These are phyloP conservation scores for Xylogone sp. DNA, from an alignment of 2,329 filamentous ascomycete genomes.

Conservation along the genomic window DNA sequence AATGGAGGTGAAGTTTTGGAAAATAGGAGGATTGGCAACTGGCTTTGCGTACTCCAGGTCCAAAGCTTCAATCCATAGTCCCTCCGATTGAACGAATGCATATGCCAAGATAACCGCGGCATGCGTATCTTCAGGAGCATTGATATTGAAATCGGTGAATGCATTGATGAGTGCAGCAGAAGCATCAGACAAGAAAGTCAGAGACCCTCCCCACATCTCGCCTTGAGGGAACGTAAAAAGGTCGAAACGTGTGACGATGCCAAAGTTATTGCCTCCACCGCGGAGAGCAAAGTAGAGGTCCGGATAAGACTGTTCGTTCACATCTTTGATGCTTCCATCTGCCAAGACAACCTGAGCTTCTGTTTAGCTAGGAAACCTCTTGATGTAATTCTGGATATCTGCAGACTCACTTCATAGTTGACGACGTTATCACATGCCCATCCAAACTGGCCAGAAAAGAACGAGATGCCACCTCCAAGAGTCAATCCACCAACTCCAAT, in stretches of 20 bases:
- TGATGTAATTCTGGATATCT: too few relatives aligned
- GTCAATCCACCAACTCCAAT: conserved; percentile 15
- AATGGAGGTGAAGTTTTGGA: conserved; percentile 12
- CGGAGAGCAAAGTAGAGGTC: conserved; percentile 51
- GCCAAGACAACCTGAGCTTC: conserved; percentile 29
- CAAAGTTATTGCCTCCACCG: conserved; percentile 55
- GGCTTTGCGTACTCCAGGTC: conserved; percentile 6
- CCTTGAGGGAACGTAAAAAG: conserved; percentile 13
- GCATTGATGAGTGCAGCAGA: neutral
- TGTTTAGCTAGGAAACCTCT: neutral
- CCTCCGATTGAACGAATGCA: conserved; percentile 3
- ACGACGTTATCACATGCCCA: conserved; percentile 17
- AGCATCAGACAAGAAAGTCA: neutral
- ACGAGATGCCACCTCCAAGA: conserved; percentile 17
- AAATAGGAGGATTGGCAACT: conserved; percentile 11
- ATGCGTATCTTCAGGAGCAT: conserved; percentile 7
- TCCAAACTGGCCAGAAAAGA: conserved; percentile 15
- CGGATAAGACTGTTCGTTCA: conserved; percentile 35
- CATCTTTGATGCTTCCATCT: conserved; percentile 43
- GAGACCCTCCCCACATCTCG: conserved; percentile 5
- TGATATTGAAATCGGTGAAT: conserved; percentile 4
- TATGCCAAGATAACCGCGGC: conserved; percentile 7
- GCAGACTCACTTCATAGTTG: conserved; percentile 11
- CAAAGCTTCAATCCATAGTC: conserved; percentile 1
- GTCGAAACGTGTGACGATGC: conserved; percentile 44